Evolutionary conservation across 352 stramenopile species (phyloP).

Genomic region (Pythium graminicola): DNA sequence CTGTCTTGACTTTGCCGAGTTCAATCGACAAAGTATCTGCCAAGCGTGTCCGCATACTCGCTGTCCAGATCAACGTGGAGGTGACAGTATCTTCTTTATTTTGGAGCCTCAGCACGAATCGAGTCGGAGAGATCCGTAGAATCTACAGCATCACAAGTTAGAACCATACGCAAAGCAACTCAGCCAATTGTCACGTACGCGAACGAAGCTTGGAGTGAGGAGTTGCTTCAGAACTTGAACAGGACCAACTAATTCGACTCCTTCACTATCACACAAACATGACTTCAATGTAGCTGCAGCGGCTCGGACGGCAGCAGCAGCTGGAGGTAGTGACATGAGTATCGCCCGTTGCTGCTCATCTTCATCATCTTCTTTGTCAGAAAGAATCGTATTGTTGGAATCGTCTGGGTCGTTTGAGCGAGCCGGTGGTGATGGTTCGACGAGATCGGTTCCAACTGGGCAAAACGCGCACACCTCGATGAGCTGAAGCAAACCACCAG

Average conservation of each 20-base stretch:
- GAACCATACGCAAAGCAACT: background rate
- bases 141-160: conserved; percentile 31
- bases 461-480: conserved; percentile 65
- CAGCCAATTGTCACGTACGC: conserved; percentile 29
- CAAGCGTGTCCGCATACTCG: conserved; percentile 53
- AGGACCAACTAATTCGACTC: conserved; percentile 24
- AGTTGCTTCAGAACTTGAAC: conserved; percentile 67
- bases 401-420: conserved; percentile 21
- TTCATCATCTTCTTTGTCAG: too few relatives aligned
- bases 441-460: conserved; percentile 36
- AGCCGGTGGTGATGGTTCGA: conserved; percentile 5
- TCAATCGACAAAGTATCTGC: conserved; percentile 46
- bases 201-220: conserved; percentile 69
- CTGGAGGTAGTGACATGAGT: conserved; percentile 29
- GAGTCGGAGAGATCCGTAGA: conserved; percentile 44
- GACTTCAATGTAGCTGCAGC: conserved; percentile 51
- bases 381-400: conserved; percentile 15
- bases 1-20: conserved; percentile 60
- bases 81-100: conserved; percentile 53
- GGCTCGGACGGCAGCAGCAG: conserved; percentile 45
- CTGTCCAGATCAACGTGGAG: conserved; percentile 69
- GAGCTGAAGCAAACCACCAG: conserved; percentile 57
- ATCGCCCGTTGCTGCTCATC: conserved; percentile 19
- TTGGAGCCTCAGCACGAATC: conserved; percentile 59
- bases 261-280: conserved; percentile 45